A percentile compares a stretch with the other conserved stretches of the same genome.
Evolutionary conservation across 768 basidiomycete genomes (phyloP).

Genomic region (Gloeopeniophorella convolvens): DNA sequence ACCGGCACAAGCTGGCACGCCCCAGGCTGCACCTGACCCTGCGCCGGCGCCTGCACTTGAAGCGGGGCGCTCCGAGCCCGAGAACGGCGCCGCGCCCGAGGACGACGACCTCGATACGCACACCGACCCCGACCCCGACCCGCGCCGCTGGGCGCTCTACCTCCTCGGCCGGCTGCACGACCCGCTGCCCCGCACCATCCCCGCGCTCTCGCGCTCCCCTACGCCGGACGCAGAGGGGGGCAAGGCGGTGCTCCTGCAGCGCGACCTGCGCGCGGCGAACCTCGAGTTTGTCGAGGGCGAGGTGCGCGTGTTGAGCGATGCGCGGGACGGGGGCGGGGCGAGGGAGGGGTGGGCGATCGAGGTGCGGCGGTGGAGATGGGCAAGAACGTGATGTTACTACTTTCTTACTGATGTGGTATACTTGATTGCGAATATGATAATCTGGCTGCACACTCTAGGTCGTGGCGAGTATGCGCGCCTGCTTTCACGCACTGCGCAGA

Average conservation of each 20-base stretch:
- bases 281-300: constrained; percentile 27
- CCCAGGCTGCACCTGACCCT: too few relatives aligned
- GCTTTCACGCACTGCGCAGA: too few relatives aligned
- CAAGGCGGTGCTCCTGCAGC: constrained; percentile 5
- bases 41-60: too few relatives aligned
- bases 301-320: constrained; percentile 25
- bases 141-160: constrained; percentile 11
- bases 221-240: neutral
- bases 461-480: too few relatives aligned
- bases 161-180: neutral
- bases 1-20: too few relatives aligned
- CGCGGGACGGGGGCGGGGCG: constrained; percentile 20
- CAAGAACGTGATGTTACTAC: neutral
- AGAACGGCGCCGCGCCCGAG: too few relatives aligned
- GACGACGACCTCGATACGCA: neutral
- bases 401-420: too few relatives aligned
- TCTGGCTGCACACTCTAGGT: too few relatives aligned
- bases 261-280: constrained; percentile 16
- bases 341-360: constrained; percentile 30
- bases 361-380: constrained; percentile 28
- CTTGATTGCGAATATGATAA: too few relatives aligned
- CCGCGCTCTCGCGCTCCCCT: too few relatives aligned
- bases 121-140: neutral
- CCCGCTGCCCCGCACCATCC: neutral
- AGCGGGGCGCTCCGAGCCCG: too few relatives aligned